Evolutionary conservation across 352 stramenopile species (phyloP).

Genomic region (Phytophthora cactorum): DNA sequence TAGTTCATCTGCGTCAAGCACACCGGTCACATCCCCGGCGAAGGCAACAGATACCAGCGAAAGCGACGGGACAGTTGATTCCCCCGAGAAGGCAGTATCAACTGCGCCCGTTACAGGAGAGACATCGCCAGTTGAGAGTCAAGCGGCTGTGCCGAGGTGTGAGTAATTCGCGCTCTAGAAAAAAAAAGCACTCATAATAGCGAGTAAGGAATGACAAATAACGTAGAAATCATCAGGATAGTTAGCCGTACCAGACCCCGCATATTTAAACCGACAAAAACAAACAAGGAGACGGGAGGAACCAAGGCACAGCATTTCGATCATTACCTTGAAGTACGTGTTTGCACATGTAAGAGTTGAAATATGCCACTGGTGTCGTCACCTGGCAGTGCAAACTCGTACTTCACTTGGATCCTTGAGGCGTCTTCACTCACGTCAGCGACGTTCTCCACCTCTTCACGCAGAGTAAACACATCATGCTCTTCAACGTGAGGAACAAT

Average conservation of each 20-base stretch:
- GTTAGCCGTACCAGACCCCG: slow-evolving; percentile 10
- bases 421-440: slow-evolving; percentile 14
- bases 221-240: slow-evolving; percentile 36
- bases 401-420: slow-evolving; percentile 30
- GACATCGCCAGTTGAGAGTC: slow-evolving; percentile 8
- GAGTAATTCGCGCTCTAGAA: slow-evolving; percentile 18
- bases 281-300: not conserved
- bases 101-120: slow-evolving; percentile 9
- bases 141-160: not conserved
- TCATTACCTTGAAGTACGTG: slow-evolving; percentile 1
- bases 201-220: slow-evolving; percentile 32
- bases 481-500: slow-evolving; percentile 31
- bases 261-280: slow-evolving; percentile 33
- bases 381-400: slow-evolving; percentile 37
- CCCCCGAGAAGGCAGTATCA: slow-evolving; percentile 16
- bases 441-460: slow-evolving; percentile 34
- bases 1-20: slow-evolving; percentile 25
- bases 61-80: slow-evolving; percentile 10
- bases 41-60: slow-evolving; percentile 21
- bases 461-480: slow-evolving; percentile 39
- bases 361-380: slow-evolving; percentile 32
- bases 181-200: slow-evolving; percentile 13
- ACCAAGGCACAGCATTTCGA: not conserved
- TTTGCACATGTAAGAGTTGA: slow-evolving; percentile 43
- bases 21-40: slow-evolving; percentile 28